Conservation (phyloP, 805 yeast species). For the Candida suzukii region DNA sequence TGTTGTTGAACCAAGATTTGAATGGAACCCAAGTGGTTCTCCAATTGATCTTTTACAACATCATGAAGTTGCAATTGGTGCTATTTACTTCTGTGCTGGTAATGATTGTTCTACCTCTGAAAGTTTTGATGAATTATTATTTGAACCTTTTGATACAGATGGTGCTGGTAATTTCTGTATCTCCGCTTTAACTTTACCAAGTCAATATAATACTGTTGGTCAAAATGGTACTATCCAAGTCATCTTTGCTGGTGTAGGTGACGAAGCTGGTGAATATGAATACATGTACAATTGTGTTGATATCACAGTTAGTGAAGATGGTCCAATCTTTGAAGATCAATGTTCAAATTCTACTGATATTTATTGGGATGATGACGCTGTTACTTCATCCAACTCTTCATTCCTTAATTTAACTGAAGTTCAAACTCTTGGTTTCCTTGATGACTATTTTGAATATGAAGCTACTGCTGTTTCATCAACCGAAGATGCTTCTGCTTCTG, state of each 20-base stretch:
- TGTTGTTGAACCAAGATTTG: constrained; percentile 19
- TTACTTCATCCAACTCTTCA: too few relatives aligned
- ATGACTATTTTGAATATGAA: constrained; percentile 6
- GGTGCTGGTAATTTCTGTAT: constrained; percentile 22
- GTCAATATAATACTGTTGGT: constrained; percentile 11
- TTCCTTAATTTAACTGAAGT: too few relatives aligned
- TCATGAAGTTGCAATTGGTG: constrained; percentile 18
- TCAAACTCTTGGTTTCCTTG: constrained; percentile 2
- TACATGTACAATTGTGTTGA: constrained; percentile 25
- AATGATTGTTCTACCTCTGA: constrained; percentile 14
- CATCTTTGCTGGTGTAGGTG: constrained; percentile 13
- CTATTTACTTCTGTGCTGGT: constrained; percentile 20
- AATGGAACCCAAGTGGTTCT: constrained; percentile 25
- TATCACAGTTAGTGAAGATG: constrained; percentile 17
- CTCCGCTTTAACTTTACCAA: constrained; percentile 19
- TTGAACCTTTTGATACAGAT: constrained; percentile 15
- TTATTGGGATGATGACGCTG: constrained; percentile 3
- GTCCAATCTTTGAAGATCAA: constrained; percentile 20
- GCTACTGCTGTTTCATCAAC: constrained; percentile 2
- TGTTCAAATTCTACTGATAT: constrained; percentile 18
- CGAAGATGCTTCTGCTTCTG: constrained; percentile 2
- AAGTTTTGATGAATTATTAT: constrained; percentile 16
- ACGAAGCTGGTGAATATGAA: constrained; percentile 10
- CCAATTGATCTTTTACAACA: constrained; percentile 18
- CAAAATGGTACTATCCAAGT: constrained; percentile 23